These are phyloP conservation scores for Carnegiea gigantea DNA, from an alignment of 179 eudicot species.

Conservation along the genomic window DNA sequence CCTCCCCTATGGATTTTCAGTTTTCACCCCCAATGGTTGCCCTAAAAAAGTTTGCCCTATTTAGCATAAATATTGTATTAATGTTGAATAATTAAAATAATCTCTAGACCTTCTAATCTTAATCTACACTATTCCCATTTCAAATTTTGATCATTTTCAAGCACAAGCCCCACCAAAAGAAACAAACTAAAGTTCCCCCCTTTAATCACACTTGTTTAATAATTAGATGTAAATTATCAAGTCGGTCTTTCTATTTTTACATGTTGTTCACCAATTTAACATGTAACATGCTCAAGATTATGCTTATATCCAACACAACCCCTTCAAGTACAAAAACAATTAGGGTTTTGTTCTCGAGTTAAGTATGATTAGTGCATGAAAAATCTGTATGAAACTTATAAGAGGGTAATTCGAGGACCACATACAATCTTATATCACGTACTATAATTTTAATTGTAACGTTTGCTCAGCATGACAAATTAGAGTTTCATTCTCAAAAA, in stretches of 20 bases:
- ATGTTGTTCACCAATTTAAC: too few relatives aligned
- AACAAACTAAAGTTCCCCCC: neutral
- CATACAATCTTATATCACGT: too few relatives aligned
- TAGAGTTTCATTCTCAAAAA: too few relatives aligned
- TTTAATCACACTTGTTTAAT: neutral
- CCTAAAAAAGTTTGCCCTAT: neutral
- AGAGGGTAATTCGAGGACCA: too few relatives aligned
- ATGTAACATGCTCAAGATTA: too few relatives aligned
- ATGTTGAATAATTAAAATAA: neutral
- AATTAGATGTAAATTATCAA: neutral
- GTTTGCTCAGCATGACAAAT: too few relatives aligned
- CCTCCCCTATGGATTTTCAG: slow-evolving; percentile 37
- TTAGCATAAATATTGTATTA: neutral
- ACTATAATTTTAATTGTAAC: too few relatives aligned
- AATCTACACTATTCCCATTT: neutral
- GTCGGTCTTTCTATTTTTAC: neutral
- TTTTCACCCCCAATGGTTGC: slow-evolving; percentile 32
- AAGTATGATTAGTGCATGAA: too few relatives aligned
- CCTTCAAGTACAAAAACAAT: too few relatives aligned
- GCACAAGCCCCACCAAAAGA: neutral
- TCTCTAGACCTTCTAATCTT: slow-evolving; percentile 8
- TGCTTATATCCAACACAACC: too few relatives aligned
- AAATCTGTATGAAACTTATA: too few relatives aligned
- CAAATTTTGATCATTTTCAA: neutral
- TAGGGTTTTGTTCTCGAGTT: too few relatives aligned